Evolutionary conservation across 352 stramenopile species (phyloP), one percentile per base, ranked within the genome.

Genomic region (Pythium plurisporium): DNA sequence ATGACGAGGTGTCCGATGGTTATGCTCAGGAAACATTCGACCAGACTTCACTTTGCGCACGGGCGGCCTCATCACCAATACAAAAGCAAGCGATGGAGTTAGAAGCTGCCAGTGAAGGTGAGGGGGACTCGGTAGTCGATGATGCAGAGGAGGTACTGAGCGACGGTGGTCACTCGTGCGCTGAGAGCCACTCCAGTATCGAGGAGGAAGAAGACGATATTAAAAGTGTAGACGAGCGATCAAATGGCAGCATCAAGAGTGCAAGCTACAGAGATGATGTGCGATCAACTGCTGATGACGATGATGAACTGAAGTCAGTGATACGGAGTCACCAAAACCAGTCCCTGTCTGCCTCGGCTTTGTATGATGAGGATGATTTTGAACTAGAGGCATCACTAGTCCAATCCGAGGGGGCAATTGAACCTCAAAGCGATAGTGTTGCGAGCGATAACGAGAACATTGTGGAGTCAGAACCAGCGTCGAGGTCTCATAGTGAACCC

Each of bases 1-100:
- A 60, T 51, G 62, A 64, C 6, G 48, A 70, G 5, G 14, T 49
- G 4, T 47, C 36, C 3, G 63, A 69, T 34, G 65, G 70, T 1
- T 64, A 73, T 34, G 67, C 58, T 20, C 68, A 76, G 25, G 74
- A 86, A 3, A 63, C 55, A 10, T 86, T 86, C 37, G 73, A 84
- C 33, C 41, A 58, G 1, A 61, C 68, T 1, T 59, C 57, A 1
- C 19, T 25, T 17, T 53, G n/a, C n/a, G n/a, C n/a, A n/a, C 44
- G 5, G 42, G 44, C 12, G 26, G 45, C 5, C n/a, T n/a, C n/a
- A n/a, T n/a, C n/a, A n/a, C n/a, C n/a, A n/a, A n/a, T n/a, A n/a
- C n/a, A n/a, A 23, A 15, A 57, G 7, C n/a, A 41, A 48, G 15
- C 9, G n/a, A 2, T 5, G 19, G n/a, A 6, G 5, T 31, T 3